phyloP scores from a whole-genome alignment of 2,329 filamentous ascomycete genomes.

The Pseudocercospora cruenta region DNA sequence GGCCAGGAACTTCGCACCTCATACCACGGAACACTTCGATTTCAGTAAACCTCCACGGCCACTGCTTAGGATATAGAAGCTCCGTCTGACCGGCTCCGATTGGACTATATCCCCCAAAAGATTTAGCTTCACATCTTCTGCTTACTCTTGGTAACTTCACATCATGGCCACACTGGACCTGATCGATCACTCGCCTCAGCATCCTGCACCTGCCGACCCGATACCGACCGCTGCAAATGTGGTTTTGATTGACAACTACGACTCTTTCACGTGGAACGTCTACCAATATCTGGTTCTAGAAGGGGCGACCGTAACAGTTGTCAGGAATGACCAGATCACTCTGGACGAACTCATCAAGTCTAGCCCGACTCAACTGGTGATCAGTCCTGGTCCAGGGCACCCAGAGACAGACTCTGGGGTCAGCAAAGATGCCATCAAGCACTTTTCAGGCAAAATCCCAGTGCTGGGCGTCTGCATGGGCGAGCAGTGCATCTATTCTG shows the following conservation, averaged over 20 bases:
- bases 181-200: constrained; percentile 83
- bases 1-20: not conserved
- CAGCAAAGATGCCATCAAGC: constrained; percentile 84
- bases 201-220: constrained; percentile 73
- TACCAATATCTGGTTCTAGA: constrained; percentile 98
- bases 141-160: not conserved
- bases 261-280: constrained; percentile 99
- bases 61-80: not conserved
- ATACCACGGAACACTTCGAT: not conserved
- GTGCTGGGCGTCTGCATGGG: constrained; percentile 99
- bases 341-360: constrained; percentile 80
- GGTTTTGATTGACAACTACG: constrained; percentile 97
- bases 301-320: constrained; percentile 86
- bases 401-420: constrained; percentile 89
- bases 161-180: constrained; percentile 45
- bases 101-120: not conserved
- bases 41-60: not conserved
- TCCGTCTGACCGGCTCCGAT: not conserved
- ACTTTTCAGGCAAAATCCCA: constrained; percentile 93
- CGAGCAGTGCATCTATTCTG: constrained; percentile 95
- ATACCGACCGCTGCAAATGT: constrained; percentile 84
- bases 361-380: constrained; percentile 88
- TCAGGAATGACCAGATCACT: constrained; percentile 88
- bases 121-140: not conserved
- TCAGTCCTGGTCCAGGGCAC: constrained; percentile 94